Evolutionary conservation across 106 monocot genomes (phyloP).

Genomic region (Dioscorea dumetorum): DNA sequence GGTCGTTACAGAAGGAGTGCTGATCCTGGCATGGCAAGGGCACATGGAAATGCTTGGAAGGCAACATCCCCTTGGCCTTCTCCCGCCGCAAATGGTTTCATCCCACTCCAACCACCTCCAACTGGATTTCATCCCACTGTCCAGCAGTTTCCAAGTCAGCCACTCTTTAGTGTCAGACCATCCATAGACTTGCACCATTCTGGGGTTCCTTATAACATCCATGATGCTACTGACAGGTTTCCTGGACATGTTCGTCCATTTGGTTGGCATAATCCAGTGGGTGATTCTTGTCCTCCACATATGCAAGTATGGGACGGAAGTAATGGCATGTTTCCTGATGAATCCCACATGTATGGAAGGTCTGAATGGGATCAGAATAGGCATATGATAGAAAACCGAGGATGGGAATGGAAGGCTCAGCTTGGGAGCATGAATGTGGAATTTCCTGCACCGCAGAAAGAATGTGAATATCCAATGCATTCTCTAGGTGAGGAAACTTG

Average conservation of each 20-base stretch:
- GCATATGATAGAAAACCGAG: slow-evolving; percentile 20
- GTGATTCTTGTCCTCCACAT: slow-evolving; percentile 49
- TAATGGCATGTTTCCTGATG: slow-evolving; percentile 38
- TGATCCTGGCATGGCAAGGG: slow-evolving; percentile 32
- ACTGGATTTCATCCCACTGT: slow-evolving; percentile 55
- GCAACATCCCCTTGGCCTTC: slow-evolving; percentile 47
- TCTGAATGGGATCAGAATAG: slow-evolving; percentile 67
- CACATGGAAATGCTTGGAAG: slow-evolving; percentile 60
- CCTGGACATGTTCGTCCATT: slow-evolving; percentile 55
- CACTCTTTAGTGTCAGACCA: slow-evolving; percentile 66
- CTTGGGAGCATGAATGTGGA: slow-evolving; percentile 24
- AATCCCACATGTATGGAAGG: slow-evolving; percentile 43
- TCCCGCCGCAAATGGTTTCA: slow-evolving; percentile 68
- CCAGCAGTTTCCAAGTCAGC: slow-evolving; percentile 53
- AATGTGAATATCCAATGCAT: slow-evolving; percentile 17
- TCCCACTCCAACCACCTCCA: slow-evolving; percentile 58
- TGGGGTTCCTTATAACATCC: slow-evolving; percentile 57
- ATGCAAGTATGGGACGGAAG: slow-evolving; percentile 61
- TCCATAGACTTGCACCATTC: slow-evolving; percentile 49
- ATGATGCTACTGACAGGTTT: slow-evolving; percentile 60
- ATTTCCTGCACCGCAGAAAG: slow-evolving; percentile 22
- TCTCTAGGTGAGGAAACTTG: slow-evolving; percentile 22
- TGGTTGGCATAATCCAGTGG: slow-evolving; percentile 58
- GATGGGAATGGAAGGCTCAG: slow-evolving; percentile 63
- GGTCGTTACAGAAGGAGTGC: slow-evolving; percentile 31